Base-by-base conservation (phyloP, 371 early-diverging fungal species). In the Rhizopus microsporus region DNA sequence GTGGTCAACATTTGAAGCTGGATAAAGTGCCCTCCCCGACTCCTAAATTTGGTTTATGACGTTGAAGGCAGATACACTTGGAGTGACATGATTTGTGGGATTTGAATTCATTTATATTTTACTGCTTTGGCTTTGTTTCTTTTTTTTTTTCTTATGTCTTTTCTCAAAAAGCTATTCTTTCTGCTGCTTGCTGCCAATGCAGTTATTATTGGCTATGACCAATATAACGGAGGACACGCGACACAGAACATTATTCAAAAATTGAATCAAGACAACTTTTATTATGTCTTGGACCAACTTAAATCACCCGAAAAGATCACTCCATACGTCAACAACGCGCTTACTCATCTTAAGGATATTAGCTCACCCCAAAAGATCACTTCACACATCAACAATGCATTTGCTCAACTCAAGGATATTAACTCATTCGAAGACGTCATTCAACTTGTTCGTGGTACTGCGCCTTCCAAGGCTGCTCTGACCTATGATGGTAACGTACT, bases 361-460 rank as follows among this genome's bases (percentile, higher is more conserved):
- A 68, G 79, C 38, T 67, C 82, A 5, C 66, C 78, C 30, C 39
- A 80, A 49, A 69, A 72, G 40, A 52, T 88, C 40, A 85, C 86
- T 31, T 56, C 47, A 5, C 74, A 75, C 33, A 75, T 88, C 44
- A 78, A 82, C 38, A 44, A 50, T 39, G 63, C 63, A 39, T 85
- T 85, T 70, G 81, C 81, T 38, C 80, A 84, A 59, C 64, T 88
- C 47, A 77, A 86, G 57, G 61, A 76, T 17, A 42, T 80, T 61
- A 68, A 80, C 38, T 67, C 82, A 5, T 65, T 79, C 30, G 43
- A 63, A 12, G 83, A 83, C 52, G 67, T 82, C 7, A 31, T 85
- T 13, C 57, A 69, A 43, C 57, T 64, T 30, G 45, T 85, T 45
- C 79, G 81, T 31, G 69, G 65, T 50, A 63, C 66, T 5, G 47